Conservation (phyloP, 1,284 basidiomycete genomes). For the Leccinum olivaceoglutinosum region DNA sequence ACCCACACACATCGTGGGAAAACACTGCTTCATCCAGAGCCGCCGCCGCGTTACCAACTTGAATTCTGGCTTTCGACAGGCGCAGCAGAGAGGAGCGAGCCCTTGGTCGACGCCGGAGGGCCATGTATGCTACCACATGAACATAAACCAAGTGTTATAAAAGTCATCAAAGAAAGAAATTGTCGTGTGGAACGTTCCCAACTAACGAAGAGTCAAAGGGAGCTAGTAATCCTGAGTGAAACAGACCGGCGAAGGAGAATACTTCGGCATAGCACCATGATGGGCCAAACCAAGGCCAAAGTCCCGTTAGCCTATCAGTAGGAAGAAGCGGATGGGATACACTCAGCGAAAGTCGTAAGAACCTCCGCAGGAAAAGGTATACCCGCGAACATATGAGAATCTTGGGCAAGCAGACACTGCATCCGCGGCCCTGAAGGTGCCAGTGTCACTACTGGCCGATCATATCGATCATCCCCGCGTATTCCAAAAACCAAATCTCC, state of each 20-base stretch:
- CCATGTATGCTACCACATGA: too few relatives aligned
- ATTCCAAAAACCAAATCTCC: neutral
- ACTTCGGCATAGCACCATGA: neutral
- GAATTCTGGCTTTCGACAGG: too few relatives aligned
- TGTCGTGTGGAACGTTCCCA: neutral
- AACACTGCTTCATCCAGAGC: neutral
- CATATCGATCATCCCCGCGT: neutral
- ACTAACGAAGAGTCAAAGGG: neutral
- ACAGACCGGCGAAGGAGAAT: neutral
- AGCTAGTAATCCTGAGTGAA: neutral
- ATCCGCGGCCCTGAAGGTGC: neutral
- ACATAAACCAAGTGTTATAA: too few relatives aligned
- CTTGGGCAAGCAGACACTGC: neutral
- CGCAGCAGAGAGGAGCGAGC: too few relatives aligned
- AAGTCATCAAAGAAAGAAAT: too few relatives aligned
- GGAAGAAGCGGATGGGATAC: neutral
- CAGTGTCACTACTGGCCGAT: neutral
- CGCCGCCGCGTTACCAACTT: too few relatives aligned
- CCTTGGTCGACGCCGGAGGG: too few relatives aligned
- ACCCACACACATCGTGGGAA: constrained; percentile 3
- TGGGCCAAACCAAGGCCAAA: neutral
- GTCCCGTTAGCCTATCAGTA: neutral
- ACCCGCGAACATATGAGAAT: neutral
- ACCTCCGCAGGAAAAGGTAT: neutral
- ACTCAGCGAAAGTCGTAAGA: neutral